Evolutionary conservation across 805 yeast species (phyloP).

Genomic region (Teunomyces kruisii): DNA sequence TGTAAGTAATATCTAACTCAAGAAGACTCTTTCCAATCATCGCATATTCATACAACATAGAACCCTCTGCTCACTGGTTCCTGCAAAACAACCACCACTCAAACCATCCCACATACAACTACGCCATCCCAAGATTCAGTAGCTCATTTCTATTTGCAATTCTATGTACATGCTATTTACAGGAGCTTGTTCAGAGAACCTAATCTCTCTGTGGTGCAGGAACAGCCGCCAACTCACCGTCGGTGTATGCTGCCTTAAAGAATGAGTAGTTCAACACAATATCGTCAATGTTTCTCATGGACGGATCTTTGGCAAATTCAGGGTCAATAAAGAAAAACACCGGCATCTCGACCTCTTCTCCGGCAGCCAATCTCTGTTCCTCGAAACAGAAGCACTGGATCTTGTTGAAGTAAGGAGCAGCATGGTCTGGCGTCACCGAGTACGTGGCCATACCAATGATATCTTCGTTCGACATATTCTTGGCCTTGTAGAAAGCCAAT

Average conservation of each 20-base stretch:
- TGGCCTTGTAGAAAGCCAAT: slow-evolving; percentile 90
- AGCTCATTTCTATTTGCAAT: too few species aligned
- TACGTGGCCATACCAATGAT: slow-evolving; percentile 98
- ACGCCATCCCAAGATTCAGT: too few species aligned
- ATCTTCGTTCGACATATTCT: slow-evolving; percentile 80
- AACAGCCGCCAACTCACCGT: slow-evolving; percentile 41
- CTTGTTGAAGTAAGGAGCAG: slow-evolving; percentile 93
- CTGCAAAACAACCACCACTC: too few species aligned
- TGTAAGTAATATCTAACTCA: too few species aligned
- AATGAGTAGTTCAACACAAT: slow-evolving; percentile 90
- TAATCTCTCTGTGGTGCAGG: slow-evolving; percentile 17
- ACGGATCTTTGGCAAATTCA: slow-evolving; percentile 89
- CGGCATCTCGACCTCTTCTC: slow-evolving; percentile 99
- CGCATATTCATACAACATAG: too few species aligned
- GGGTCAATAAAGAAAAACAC: slow-evolving; percentile 96
- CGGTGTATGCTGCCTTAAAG: slow-evolving; percentile 60
- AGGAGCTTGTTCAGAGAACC: slow-evolving; percentile 9
- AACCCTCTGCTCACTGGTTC: too few species aligned
- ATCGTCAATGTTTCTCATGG: slow-evolving; percentile 87
- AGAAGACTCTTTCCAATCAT: too few species aligned
- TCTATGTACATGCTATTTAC: neutral
- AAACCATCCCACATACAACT: too few species aligned
- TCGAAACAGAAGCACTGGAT: slow-evolving; percentile 98
- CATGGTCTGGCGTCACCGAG: slow-evolving; percentile 93
- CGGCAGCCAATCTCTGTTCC: slow-evolving; percentile 89